These are phyloP conservation scores for Strobilomyces dryophilus DNA, from an alignment of 768 basidiomycete genomes.

Conservation along the genomic window DNA sequence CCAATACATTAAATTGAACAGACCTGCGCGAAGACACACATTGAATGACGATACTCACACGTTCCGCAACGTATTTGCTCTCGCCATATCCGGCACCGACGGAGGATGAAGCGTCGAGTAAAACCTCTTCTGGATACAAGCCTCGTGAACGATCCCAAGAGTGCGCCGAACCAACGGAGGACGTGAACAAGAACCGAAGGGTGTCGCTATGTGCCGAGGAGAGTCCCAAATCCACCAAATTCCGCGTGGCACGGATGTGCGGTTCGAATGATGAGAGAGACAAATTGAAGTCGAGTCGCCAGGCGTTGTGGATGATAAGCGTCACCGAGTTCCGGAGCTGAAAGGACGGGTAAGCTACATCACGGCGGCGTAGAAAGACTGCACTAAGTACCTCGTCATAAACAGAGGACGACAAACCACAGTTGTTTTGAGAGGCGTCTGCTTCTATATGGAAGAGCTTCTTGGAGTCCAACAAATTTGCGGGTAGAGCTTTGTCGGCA, in stretches of 20 bases:
- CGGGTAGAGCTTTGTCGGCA: constrained; percentile 34
- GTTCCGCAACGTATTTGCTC: constrained; percentile 36
- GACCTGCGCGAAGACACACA: neutral
- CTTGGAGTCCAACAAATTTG: constrained; percentile 22
- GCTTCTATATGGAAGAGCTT: constrained; percentile 39
- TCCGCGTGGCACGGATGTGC: constrained; percentile 30
- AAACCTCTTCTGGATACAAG: constrained; percentile 35
- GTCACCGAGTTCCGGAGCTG: constrained; percentile 25
- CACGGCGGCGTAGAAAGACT: neutral
- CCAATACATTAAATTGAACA: neutral
- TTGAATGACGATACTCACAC: constrained; percentile 14
- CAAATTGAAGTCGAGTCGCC: constrained; percentile 37
- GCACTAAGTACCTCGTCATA: constrained; percentile 27
- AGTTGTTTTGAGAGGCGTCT: constrained; percentile 25
- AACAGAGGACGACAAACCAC: constrained; percentile 27
- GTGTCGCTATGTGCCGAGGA: neutral
- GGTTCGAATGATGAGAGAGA: constrained; percentile 36
- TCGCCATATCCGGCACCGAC: constrained; percentile 35
- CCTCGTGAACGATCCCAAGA: constrained; percentile 26
- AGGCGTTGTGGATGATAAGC: constrained; percentile 20
- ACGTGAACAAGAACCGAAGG: constrained; percentile 25
- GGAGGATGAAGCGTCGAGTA: constrained; percentile 23
- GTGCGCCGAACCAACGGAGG: constrained; percentile 20
- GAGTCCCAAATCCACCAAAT: constrained; percentile 28
- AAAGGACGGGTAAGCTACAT: neutral